Evolutionary conservation across 176 grass and related monocot species (phyloP), one percentile per base, ranked within the genome.

Genomic region (Cocos nucifera): DNA sequence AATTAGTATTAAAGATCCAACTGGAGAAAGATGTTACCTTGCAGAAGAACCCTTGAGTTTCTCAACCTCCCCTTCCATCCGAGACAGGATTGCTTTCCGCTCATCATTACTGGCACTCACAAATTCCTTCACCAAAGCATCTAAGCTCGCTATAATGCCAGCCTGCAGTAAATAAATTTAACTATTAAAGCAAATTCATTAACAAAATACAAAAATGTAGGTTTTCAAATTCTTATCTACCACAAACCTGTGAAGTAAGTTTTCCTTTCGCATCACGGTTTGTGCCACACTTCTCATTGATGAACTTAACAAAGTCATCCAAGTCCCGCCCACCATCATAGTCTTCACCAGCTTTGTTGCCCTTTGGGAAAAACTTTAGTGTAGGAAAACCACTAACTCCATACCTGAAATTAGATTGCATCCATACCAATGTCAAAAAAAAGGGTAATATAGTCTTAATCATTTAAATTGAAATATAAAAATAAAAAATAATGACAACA

Each of bases 311-410:
- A 58, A 98, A 98, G 59, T 83, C 87, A 73, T 98, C 87, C 70
- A 91, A 83, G 5, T 98, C 93, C 39, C 81, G 76, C 0, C 82
- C 93, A 12, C 73, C 87, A 48, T 98, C 87, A 68, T 92, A 98
- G 70, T 92, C 87, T 78, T 92, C 93, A 78, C 93, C 93, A 73
- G 72, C 87, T 81, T 98, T 97, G 81, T 79, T 98, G 32, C 79
- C 74, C 70, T 92, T 98, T 0, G 93, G 87, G 76, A 98, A 98
- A 67, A 89, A 98, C 66, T 98, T 92, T 70, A 92, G 73, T 30
- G 93, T 98, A 5, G 93, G 93, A 69, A 83, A 98, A 44, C 93
- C 84, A 86, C 76, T 83, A 65, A 92, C 93, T 75, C 81, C 93
- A 35, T 85, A 98, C 64, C 93, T 98, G 81, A 62, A 75, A 57